phyloP scores from a whole-genome alignment of 768 basidiomycete species.

The Amanita exitialis region DNA sequence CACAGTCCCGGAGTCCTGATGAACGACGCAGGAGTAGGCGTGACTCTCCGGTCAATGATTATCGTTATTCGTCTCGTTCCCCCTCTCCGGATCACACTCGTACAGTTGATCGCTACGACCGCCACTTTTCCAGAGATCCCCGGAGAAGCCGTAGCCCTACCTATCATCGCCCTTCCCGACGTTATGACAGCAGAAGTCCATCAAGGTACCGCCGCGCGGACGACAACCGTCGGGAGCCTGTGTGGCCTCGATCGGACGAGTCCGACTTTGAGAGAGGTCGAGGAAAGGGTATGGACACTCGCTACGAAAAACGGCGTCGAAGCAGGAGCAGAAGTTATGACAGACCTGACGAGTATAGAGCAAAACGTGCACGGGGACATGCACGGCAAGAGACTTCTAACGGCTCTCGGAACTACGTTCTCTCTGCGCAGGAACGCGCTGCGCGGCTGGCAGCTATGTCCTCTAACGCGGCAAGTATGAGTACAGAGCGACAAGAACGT shows the following conservation, averaged over 20 bases:
- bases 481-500: slow-evolving; percentile 60
- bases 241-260: slow-evolving; percentile 43
- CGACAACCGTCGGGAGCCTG: slow-evolving; percentile 20
- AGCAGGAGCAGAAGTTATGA: slow-evolving; percentile 25
- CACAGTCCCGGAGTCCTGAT: slow-evolving; percentile 34
- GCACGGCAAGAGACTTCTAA: slow-evolving; percentile 17
- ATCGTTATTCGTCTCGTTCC: slow-evolving; percentile 20
- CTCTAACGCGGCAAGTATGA: slow-evolving; percentile 56
- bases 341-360: slow-evolving; percentile 14
- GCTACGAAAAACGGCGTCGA: slow-evolving; percentile 27
- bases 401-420: slow-evolving; percentile 14
- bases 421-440: slow-evolving; percentile 47
- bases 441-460: slow-evolving; percentile 91
- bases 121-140: slow-evolving; percentile 13
- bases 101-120: slow-evolving; percentile 16
- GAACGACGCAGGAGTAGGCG: neutral
- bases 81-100: slow-evolving; percentile 30
- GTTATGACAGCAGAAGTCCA: slow-evolving; percentile 19
- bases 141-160: slow-evolving; percentile 22
- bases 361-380: slow-evolving; percentile 44
- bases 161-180: slow-evolving; percentile 16
- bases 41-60: neutral
- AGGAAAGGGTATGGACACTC: slow-evolving; percentile 18
- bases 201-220: slow-evolving; percentile 16
- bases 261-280: slow-evolving; percentile 26